phyloP scores from a whole-genome alignment of 2,329 filamentous ascomycete genomes.

The Fusarium pseudoanthophilum region DNA sequence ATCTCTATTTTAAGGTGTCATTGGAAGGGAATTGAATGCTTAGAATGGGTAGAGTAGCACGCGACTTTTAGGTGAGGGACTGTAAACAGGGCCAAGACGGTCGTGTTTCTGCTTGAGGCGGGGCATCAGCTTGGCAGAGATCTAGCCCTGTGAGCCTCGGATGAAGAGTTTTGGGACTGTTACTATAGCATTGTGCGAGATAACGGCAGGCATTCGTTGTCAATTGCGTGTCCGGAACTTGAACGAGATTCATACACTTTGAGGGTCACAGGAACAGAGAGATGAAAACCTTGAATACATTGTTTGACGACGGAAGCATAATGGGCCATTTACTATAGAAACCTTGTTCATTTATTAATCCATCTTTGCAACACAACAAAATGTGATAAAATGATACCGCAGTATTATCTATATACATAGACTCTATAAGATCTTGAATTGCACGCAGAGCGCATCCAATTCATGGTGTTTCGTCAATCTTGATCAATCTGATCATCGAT shows the following conservation, averaged over 20 bases:
- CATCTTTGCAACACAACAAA: rapidly evolving
- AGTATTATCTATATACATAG: rapidly evolving
- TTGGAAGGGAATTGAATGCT: not conserved
- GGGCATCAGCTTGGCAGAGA: not conserved
- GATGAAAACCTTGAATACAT: too few relatives aligned
- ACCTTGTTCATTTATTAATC: not conserved
- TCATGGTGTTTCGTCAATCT: not conserved
- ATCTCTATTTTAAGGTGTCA: not conserved
- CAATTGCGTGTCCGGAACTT: rapidly evolving
- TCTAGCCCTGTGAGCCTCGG: not conserved
- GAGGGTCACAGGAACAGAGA: rapidly evolving
- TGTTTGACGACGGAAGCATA: too few relatives aligned
- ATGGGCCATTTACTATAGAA: too few relatives aligned
- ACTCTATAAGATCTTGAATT: rapidly evolving
- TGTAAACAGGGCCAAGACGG: not conserved
- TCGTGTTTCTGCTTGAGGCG: not conserved
- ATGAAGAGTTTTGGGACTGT: rapidly evolving
- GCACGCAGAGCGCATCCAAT: too few relatives aligned
- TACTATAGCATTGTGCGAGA: rapidly evolving
- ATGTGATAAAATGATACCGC: rapidly evolving
- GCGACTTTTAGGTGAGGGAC: not conserved
- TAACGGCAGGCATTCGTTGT: rapidly evolving
- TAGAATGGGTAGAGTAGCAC: not conserved
- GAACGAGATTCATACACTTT: rapidly evolving
- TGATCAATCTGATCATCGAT: rapidly evolving